Conservation (phyloP, 1,139 yeast species). For the Geotrichum macrosporum region DNA sequence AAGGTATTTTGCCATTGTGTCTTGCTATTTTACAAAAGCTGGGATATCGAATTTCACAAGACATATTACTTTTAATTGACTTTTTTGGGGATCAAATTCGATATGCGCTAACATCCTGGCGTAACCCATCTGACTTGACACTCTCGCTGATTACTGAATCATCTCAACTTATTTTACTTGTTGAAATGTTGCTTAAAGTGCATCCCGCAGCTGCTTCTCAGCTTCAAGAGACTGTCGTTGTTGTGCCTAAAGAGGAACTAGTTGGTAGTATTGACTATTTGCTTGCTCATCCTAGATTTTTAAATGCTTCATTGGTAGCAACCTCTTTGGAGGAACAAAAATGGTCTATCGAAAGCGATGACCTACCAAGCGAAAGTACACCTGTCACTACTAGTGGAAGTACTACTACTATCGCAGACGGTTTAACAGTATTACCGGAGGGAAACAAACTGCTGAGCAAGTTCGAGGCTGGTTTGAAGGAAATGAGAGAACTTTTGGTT, state of each 20-base stretch:
- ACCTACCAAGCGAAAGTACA: no score
- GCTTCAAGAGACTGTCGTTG: constrained; percentile 1
- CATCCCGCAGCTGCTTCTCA: constrained; percentile 37
- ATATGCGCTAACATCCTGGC: constrained; percentile 66
- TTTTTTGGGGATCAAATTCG: constrained; percentile 62
- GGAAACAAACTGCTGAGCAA: constrained; percentile 6
- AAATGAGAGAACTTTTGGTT: constrained; percentile 8
- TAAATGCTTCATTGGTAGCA: constrained; percentile 64
- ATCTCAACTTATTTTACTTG: constrained; percentile 64
- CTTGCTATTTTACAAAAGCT: constrained; percentile 57
- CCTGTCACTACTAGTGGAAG: neutral
- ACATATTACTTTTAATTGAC: constrained; percentile 58
- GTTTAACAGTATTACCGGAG: neutral
- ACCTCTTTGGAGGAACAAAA: constrained; percentile 60
- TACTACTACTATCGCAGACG: neutral
- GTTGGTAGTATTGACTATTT: constrained; percentile 60
- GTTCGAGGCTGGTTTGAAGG: constrained; percentile 11
- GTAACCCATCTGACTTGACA: constrained; percentile 57
- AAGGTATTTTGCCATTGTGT: constrained; percentile 70
- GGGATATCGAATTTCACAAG: constrained; percentile 62
- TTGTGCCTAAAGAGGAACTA: constrained; percentile 40
- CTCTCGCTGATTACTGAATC: constrained; percentile 72
- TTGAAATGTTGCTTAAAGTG: constrained; percentile 48
- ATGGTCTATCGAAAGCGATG: constrained; percentile 8
- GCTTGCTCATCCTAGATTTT: constrained; percentile 78